These are phyloP conservation scores for Ogataea paradorogensis DNA, from an alignment of 805 yeast species.

Conservation along the genomic window DNA sequence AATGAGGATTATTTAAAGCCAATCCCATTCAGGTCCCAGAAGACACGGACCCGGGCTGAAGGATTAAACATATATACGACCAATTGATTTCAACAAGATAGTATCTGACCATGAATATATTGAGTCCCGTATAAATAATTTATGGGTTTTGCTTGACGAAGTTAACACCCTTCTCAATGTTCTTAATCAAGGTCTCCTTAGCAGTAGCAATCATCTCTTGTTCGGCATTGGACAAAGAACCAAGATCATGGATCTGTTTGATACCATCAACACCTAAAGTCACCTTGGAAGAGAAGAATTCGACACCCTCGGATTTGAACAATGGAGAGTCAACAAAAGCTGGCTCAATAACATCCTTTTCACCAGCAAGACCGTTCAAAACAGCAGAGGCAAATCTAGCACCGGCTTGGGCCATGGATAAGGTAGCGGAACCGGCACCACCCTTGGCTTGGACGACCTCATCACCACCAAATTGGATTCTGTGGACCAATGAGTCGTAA, in stretches of 20 bases:
- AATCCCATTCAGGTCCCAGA: slow-evolving; percentile 26
- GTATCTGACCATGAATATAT: slow-evolving; percentile 1
- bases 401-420: slow-evolving; percentile 86
- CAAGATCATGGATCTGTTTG: slow-evolving; percentile 74
- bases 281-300: slow-evolving; percentile 93
- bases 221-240: slow-evolving; percentile 72
- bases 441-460: slow-evolving; percentile 83
- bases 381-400: slow-evolving; percentile 69
- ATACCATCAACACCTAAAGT: slow-evolving; percentile 93
- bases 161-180: slow-evolving; percentile 90
- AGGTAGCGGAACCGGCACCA: slow-evolving; percentile 82
- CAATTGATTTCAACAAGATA: slow-evolving; percentile 12
- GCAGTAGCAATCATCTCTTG: slow-evolving; percentile 78
- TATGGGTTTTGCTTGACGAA: slow-evolving; percentile 75
- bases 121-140: slow-evolving; percentile 12
- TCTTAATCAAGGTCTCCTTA: slow-evolving; percentile 84
- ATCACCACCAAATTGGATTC: slow-evolving; percentile 93
- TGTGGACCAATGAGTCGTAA: slow-evolving; percentile 66
- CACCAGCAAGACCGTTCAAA: slow-evolving; percentile 52
- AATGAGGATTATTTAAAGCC: slow-evolving; percentile 33
- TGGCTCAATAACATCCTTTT: slow-evolving; percentile 48
- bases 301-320: slow-evolving; percentile 85
- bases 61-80: slow-evolving; percentile 32
- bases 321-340: slow-evolving; percentile 70
- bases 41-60: slow-evolving; percentile 20